Conservation (phyloP, 805 yeast genomes). For the Suhomyces pyralidae region DNA sequence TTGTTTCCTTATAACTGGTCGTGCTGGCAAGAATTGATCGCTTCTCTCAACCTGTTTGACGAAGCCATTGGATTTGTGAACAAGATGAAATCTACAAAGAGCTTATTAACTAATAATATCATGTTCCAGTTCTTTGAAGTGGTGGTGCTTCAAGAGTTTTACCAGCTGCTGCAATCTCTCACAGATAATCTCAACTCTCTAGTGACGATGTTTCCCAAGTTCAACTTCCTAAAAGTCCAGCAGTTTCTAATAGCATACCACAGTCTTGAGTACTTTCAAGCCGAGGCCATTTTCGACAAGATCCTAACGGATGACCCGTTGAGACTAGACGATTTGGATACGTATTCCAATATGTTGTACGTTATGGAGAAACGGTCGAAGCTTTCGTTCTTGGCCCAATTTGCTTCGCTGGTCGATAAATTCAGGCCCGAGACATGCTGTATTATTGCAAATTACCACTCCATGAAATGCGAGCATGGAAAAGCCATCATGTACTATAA, state of each 20-base stretch:
- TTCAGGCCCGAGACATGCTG: slow-evolving; percentile 95
- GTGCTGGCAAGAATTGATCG: slow-evolving; percentile 79
- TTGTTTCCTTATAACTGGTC: slow-evolving; percentile 88
- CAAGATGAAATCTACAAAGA: slow-evolving; percentile 35
- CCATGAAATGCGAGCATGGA: slow-evolving; percentile 89
- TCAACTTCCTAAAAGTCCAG: slow-evolving; percentile 73
- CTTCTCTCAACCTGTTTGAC: slow-evolving; percentile 58
- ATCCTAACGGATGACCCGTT: slow-evolving; percentile 74
- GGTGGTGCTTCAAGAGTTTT: slow-evolving; percentile 72
- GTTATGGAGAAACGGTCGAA: slow-evolving; percentile 89
- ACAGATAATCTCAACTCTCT: slow-evolving; percentile 49
- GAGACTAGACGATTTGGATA: slow-evolving; percentile 85
- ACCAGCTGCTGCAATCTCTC: slow-evolving; percentile 58
- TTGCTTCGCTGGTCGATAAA: slow-evolving; percentile 75
- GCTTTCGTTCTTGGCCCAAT: slow-evolving; percentile 81
- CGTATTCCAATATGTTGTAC: slow-evolving; percentile 89
- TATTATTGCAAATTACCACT: slow-evolving; percentile 88
- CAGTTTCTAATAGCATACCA: slow-evolving; percentile 80
- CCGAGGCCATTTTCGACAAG: slow-evolving; percentile 76
- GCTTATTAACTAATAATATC: slow-evolving; percentile 25
- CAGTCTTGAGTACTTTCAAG: slow-evolving; percentile 76
- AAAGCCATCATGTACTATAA: slow-evolving; percentile 91
- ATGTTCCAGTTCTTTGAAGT: slow-evolving; percentile 59
- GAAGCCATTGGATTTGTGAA: slow-evolving; percentile 48
- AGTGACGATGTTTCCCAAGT: slow-evolving; percentile 60